A percentile compares a stretch with the other conserved stretches of the same genome.
Evolutionary conservation across 768 basidiomycete species (phyloP).

Genomic region (Mycena haematopus): DNA sequence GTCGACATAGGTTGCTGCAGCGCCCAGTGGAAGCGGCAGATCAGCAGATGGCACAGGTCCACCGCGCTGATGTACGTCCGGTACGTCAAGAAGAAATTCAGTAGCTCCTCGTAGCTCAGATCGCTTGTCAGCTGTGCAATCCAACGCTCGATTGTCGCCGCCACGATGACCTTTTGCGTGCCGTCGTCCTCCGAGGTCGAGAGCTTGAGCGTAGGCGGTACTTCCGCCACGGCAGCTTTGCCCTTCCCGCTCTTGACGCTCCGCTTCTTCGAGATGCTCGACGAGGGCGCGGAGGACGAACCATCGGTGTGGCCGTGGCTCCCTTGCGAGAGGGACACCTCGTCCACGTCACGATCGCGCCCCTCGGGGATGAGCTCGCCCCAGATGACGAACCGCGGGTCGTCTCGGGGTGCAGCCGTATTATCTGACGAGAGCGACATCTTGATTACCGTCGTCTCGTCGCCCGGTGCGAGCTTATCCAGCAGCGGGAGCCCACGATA

Average conservation of each 20-base stretch:
- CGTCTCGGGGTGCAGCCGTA: conserved; percentile 77
- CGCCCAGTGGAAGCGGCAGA: conserved; percentile 91
- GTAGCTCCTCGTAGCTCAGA: conserved; percentile 84
- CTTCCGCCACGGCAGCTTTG: conserved; percentile 41
- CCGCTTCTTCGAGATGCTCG: conserved; percentile 44
- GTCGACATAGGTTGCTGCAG: conserved; percentile 54
- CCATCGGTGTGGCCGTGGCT: conserved; percentile 45
- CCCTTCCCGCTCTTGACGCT: conserved; percentile 41
- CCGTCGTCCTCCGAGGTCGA: conserved; percentile 34
- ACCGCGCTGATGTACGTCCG: conserved; percentile 81
- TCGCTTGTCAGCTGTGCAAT: conserved; percentile 90
- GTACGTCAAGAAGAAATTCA: conserved; percentile 93
- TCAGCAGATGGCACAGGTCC: conserved; percentile 82
- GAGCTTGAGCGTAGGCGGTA: conserved; percentile 31
- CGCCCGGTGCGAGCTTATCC: conserved; percentile 65
- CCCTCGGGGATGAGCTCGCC: conserved; percentile 54
- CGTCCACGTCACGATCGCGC: conserved; percentile 39
- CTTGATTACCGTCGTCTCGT: conserved; percentile 73
- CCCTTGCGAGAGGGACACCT: conserved; percentile 46
- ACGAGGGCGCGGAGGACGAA: conserved; percentile 45
- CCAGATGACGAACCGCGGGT: conserved; percentile 94
- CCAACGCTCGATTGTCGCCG: conserved; percentile 93
- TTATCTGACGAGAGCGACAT: conserved; percentile 72
- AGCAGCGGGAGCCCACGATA: conserved; percentile 79
- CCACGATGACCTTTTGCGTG: conserved; percentile 67